phyloP scores from a whole-genome alignment of 2,329 filamentous ascomycete species.

The Proliferodiscus dingleyae region DNA sequence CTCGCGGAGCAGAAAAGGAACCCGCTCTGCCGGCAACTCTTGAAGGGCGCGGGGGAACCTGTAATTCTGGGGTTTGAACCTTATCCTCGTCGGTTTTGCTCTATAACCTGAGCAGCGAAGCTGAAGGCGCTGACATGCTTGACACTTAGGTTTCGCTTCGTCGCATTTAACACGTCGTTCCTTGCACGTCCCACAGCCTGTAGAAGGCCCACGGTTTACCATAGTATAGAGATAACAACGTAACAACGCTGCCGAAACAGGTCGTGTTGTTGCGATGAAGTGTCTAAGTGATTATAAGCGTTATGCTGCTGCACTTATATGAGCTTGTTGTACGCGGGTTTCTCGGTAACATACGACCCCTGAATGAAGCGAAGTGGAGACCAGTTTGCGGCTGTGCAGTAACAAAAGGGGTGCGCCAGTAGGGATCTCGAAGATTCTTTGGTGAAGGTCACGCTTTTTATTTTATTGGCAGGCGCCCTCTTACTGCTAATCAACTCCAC shows the following conservation, averaged over 20 bases:
- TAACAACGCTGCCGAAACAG: not conserved
- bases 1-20: not conserved
- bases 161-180: not conserved
- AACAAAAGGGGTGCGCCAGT: too few relatives aligned
- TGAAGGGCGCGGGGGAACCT: not conserved
- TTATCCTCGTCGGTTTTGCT: not conserved
- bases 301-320: not conserved
- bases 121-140: not conserved
- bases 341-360: not conserved
- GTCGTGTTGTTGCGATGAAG: not conserved
- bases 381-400: too few relatives aligned
- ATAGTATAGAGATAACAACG: not conserved
- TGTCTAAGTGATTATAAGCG: not conserved
- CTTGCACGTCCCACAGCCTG: not conserved
- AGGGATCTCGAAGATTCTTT: too few relatives aligned
- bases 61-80: not conserved
- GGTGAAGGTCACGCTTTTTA: too few relatives aligned
- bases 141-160: not conserved
- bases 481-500: too few relatives aligned
- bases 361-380: too few relatives aligned
- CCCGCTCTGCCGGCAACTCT: not conserved
- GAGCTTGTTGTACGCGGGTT: not conserved
- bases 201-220: not conserved
- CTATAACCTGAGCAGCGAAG: not conserved
- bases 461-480: too few relatives aligned